phyloP scores from a whole-genome alignment of 208 protist genomes.

The Leishmania turanica region DNA sequence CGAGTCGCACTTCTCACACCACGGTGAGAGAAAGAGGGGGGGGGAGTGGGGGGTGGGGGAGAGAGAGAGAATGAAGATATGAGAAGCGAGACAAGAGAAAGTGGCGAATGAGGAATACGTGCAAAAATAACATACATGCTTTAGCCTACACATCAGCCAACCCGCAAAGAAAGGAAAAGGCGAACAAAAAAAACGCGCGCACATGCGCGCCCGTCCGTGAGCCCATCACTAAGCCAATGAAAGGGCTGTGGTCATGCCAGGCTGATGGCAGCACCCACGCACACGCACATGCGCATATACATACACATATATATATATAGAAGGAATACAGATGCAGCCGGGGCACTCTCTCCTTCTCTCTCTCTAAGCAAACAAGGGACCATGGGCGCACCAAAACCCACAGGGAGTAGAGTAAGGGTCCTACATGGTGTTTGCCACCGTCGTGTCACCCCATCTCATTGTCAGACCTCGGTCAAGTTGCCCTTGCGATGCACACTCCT shows the following conservation, averaged over 20 bases:
- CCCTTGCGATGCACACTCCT: constrained; percentile 24
- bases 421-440: neutral
- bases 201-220: neutral
- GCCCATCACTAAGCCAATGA: neutral
- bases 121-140: neutral
- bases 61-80: neutral
- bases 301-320: no score
- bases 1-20: neutral
- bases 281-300: neutral
- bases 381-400: neutral
- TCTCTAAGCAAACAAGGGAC: neutral
- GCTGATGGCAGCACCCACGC: neutral
- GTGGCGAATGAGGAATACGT: neutral
- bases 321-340: no score
- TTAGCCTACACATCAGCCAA: no score
- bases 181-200: neutral
- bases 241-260: neutral
- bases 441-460: neutral
- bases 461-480: constrained; percentile 26
- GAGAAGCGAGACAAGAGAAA: neutral
- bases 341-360: no score
- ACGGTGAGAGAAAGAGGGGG: neutral
- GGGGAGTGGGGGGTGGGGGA: no score
- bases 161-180: neutral
- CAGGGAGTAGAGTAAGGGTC: neutral